Evolutionary conservation across 352 stramenopile genomes (phyloP).

Genomic region (Phytophthora pini): DNA sequence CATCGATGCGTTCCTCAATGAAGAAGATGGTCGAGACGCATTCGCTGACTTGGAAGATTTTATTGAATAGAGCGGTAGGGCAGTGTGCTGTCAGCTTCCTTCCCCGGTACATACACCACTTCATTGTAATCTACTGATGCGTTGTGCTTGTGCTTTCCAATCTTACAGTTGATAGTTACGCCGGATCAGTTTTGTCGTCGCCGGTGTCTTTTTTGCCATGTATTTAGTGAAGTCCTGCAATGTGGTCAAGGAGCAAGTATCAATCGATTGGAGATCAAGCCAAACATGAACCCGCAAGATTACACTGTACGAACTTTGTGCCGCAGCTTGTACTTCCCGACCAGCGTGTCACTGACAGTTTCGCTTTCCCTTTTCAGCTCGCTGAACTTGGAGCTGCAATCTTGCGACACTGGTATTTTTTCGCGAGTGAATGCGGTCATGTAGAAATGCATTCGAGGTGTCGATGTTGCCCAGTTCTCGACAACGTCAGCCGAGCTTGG

Average conservation of each 20-base stretch:
- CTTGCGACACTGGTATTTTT: constrained; percentile 13
- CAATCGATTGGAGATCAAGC: constrained; percentile 7
- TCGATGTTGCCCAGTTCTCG: constrained; percentile 13
- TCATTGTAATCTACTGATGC: constrained; percentile 16
- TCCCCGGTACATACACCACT: constrained; percentile 4
- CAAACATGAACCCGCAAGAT: not conserved
- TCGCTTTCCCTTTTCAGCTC: constrained; percentile 41
- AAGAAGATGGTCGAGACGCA: constrained; percentile 73
- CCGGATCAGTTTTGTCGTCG: constrained; percentile 41
- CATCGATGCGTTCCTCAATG: constrained; percentile 78
- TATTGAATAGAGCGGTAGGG: constrained; percentile 55
- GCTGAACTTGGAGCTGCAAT: constrained; percentile 31
- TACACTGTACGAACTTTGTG: constrained; percentile 41
- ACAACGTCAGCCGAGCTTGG: constrained; percentile 19
- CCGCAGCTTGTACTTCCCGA: constrained; percentile 53
- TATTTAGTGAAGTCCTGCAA: constrained; percentile 57
- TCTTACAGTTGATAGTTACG: constrained; percentile 47
- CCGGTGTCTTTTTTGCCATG: constrained; percentile 40
- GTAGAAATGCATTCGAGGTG: constrained; percentile 42
- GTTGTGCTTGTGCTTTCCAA: constrained; percentile 19
- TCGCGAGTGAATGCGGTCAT: constrained; percentile 46
- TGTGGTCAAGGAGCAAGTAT: not conserved
- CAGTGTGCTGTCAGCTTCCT: not conserved
- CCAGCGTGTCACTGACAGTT: constrained; percentile 38
- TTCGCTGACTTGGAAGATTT: constrained; percentile 83